phyloP scores from a whole-genome alignment of 768 basidiomycete species.

The Calocybe cyanea region DNA sequence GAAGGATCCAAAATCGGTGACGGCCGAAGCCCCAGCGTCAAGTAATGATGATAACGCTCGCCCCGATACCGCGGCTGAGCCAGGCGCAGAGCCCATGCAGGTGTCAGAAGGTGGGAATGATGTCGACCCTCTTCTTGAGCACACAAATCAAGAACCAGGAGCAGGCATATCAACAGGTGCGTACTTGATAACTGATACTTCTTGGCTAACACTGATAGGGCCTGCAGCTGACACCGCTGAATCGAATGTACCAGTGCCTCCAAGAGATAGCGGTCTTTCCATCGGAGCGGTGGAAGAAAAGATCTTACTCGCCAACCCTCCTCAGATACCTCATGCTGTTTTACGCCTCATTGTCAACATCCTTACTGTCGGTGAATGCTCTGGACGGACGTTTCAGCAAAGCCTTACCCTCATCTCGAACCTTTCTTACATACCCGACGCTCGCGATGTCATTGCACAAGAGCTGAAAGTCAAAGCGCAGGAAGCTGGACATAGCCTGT shows the following conservation, averaged over 20 bases:
- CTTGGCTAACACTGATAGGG: not conserved
- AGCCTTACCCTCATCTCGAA: constrained; percentile 91
- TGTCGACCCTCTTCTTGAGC: not conserved
- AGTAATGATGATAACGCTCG: not conserved
- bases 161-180: constrained; percentile 3
- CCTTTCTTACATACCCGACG: constrained; percentile 83
- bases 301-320: constrained; percentile 62
- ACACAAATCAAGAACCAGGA: not conserved
- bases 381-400: constrained; percentile 93
- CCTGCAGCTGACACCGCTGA: constrained; percentile 5
- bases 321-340: constrained; percentile 81
- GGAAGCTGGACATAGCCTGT: constrained; percentile 76
- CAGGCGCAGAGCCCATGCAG: constrained; percentile 6
- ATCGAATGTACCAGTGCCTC: constrained; percentile 4
- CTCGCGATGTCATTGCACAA: constrained; percentile 82
- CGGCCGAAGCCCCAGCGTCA: constrained; percentile 18
- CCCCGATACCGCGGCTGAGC: not conserved
- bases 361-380: constrained; percentile 95
- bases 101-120: not conserved
- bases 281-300: constrained; percentile 43
- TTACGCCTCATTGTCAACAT: constrained; percentile 94
- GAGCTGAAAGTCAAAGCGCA: constrained; percentile 86
- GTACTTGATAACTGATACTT: not conserved
- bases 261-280: constrained; percentile 15
- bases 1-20: constrained; percentile 41